Percentiles rank a stretch among this genome's conserved stretches.
These are phyloP conservation scores for Candida sithepensis DNA, from an alignment of 805 yeast genomes.

Conservation along the genomic window DNA sequence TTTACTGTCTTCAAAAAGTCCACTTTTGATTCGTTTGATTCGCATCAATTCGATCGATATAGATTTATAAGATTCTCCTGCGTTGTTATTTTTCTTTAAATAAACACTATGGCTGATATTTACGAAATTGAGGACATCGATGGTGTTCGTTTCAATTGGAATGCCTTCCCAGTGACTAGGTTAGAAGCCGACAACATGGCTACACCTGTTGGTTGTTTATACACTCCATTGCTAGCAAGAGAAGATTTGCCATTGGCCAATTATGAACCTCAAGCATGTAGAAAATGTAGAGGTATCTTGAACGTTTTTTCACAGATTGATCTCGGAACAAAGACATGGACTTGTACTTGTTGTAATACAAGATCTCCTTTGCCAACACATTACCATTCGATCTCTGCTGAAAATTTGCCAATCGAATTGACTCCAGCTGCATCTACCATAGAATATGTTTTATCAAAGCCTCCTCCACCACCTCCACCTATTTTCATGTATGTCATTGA, in stretches of 20 bases:
- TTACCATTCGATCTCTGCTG: constrained; percentile 71
- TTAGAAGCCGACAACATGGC: constrained; percentile 88
- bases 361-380: constrained; percentile 82
- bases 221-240: constrained; percentile 86
- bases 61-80: too few relatives aligned
- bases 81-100: background rate
- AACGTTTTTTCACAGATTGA: constrained; percentile 87
- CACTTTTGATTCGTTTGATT: too few relatives aligned
- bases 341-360: constrained; percentile 76
- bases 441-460: constrained; percentile 75
- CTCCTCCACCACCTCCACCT: constrained; percentile 68
- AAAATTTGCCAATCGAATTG: constrained; percentile 78
- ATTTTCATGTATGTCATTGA: constrained; percentile 83
- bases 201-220: constrained; percentile 90
- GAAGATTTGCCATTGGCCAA: constrained; percentile 73
- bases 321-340: constrained; percentile 72
- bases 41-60: too few relatives aligned
- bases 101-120: constrained; percentile 38
- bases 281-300: constrained; percentile 79
- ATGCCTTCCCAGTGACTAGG: constrained; percentile 83
- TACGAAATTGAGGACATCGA: constrained; percentile 59
- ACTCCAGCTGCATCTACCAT: constrained; percentile 66
- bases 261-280: constrained; percentile 83
- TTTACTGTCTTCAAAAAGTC: too few relatives aligned
- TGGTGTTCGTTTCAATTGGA: constrained; percentile 76